These are phyloP conservation scores for Pistacia vera DNA, from an alignment of 345 rosid species.

Conservation along the genomic window DNA sequence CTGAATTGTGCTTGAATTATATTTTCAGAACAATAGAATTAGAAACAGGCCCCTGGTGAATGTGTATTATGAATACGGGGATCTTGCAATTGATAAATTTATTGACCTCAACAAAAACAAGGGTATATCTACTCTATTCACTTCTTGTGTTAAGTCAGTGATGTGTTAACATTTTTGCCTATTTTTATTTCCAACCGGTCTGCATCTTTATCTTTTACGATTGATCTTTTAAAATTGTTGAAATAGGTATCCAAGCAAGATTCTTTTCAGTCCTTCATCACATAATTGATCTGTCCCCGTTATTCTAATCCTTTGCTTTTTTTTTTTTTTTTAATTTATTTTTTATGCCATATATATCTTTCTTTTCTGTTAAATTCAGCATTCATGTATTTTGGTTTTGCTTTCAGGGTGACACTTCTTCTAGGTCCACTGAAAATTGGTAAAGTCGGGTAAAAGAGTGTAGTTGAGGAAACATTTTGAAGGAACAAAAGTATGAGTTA, in stretches of 20 bases:
- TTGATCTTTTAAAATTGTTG: neutral
- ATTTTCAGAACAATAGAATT: neutral
- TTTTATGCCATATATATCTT: neutral
- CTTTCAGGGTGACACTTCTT: constrained; percentile 6
- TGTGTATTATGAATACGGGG: neutral
- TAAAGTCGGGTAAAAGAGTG: neutral
- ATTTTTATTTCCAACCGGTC: neutral
- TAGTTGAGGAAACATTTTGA: neutral
- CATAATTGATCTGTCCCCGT: neutral
- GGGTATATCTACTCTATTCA: neutral
- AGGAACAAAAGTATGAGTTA: neutral
- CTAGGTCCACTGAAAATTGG: constrained; percentile 4
- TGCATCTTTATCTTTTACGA: neutral
- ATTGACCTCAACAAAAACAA: too few relatives aligned
- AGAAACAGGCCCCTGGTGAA: neutral
- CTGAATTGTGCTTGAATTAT: neutral
- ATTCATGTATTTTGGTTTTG: neutral
- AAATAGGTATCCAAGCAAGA: neutral
- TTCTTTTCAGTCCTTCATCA: neutral
- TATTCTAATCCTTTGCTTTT: neutral
- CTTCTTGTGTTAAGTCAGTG: neutral
- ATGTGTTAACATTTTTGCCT: neutral
- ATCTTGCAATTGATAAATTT: neutral
- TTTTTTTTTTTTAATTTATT: too few relatives aligned
- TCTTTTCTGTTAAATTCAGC: neutral